Percentiles rank a stretch among this genome's conserved stretches.
These are phyloP conservation scores for Capsicum rhomboideum DNA, from an alignment of 257 asterid species.

Conservation along the genomic window DNA sequence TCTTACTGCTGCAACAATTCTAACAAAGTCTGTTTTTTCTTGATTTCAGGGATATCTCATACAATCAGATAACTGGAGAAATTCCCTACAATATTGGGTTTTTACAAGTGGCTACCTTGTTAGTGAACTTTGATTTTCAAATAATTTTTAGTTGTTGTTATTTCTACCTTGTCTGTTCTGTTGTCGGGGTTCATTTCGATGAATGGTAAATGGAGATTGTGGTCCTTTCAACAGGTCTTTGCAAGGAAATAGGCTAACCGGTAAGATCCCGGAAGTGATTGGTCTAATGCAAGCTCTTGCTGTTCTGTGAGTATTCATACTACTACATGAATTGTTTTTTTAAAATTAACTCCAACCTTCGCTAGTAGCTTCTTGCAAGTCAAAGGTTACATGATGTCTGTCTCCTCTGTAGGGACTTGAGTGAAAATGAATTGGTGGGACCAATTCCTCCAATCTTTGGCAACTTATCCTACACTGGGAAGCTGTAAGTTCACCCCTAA, in stretches of 20 bases:
- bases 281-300: constrained; percentile 99
- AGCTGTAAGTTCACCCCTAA: constrained; percentile 49
- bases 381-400: background rate
- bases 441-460: constrained; percentile 83
- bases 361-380: background rate
- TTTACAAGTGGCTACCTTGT: constrained; percentile 98
- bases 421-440: constrained; percentile 87
- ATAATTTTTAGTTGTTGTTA: background rate
- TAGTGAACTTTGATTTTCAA: constrained; percentile 20
- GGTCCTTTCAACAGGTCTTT: constrained; percentile 48
- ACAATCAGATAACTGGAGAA: constrained; percentile 86
- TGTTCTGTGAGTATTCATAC: constrained; percentile 60
- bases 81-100: constrained; percentile 95
- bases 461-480: constrained; percentile 92
- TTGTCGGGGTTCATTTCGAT: background rate
- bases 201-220: background rate
- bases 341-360: background rate
- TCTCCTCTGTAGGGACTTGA: constrained; percentile 62
- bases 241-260: constrained; percentile 88
- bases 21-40: background rate
- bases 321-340: background rate
- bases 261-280: constrained; percentile 88
- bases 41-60: constrained; percentile 73
- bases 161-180: background rate
- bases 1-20: background rate